Percentiles rank a stretch among this genome's conserved stretches.
Conservation (phyloP, 345 rosid species). For the Eucalyptus cloeziana region DNA sequence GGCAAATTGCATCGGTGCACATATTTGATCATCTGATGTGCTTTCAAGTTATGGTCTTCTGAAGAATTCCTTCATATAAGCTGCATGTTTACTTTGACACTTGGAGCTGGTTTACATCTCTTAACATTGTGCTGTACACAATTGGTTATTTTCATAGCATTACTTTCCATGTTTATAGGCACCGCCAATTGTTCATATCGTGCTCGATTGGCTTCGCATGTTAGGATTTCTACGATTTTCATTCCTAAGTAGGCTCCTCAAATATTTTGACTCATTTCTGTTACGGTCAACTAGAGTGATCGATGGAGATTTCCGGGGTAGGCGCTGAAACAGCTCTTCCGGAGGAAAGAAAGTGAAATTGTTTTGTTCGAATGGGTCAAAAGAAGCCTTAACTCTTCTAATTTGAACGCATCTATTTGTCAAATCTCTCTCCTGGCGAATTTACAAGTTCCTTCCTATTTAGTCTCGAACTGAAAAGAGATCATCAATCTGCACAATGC, state of each 20-base stretch:
- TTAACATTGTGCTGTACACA: background rate
- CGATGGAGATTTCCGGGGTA: background rate
- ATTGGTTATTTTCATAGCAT: background rate
- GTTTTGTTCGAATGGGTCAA: background rate
- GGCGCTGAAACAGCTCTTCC: background rate
- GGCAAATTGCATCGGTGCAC: background rate
- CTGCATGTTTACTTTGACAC: background rate
- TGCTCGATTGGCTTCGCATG: background rate
- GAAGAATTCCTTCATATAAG: background rate
- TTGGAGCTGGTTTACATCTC: background rate
- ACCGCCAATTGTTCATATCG: background rate
- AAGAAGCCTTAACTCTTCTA: background rate
- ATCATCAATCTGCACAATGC: background rate
- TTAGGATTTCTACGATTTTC: background rate
- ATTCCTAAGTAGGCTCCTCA: background rate
- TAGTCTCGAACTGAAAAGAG: background rate
- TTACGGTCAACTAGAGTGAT: background rate
- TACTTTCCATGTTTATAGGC: background rate
- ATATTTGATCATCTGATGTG: background rate
- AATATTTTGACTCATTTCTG: background rate
- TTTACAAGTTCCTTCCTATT: background rate
- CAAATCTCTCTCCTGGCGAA: background rate
- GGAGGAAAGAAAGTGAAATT: background rate
- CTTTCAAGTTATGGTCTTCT: background rate
- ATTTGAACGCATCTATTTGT: background rate